Evolutionary conservation across 345 rosid genomes (phyloP), one percentile per base, ranked within the genome.

Genomic region (Gossypium thurberi): DNA sequence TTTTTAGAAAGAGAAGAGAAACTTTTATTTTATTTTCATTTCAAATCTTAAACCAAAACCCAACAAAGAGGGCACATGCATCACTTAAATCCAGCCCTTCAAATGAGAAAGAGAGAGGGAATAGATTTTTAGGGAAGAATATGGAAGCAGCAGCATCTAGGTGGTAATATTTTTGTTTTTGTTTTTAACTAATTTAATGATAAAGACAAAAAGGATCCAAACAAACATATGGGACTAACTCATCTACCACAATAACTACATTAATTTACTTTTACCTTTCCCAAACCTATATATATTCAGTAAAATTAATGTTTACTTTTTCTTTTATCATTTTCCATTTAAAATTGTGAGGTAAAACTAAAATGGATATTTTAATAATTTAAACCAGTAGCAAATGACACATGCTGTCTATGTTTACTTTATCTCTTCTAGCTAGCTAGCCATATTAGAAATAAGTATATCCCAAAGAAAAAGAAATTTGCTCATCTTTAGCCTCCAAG

Each of bases 211-310:
- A 44, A 8, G 53, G 11, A 5, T 65, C 53, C 70, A 65, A 20
- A 65, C 70, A 65, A 65, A 20, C 69, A 65, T 11, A 44, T 65
- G 28, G 67, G 69, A 17, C 52, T 43, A 17, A 65, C 69, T 11
- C 69, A 42, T 64, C 18, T 59, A 28, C 44, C 15, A 40, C 2
- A 52, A 52, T 5, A 17, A 5, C 17, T 47, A 47, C 51, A 47
- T 10, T 11, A 47, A 11, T 47, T 47, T 47, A 47, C 4, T 10
- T 47, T 47, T 47, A 47, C 51, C 15, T 47, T 47, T 47, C 14
- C 6, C 37, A 4, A 33, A 33, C 37, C 3, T 33, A 0, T 33
- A 4, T 4, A 4, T 33, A 4, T 33, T 33, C 40, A 33, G 40
- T 33, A 33, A 33, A 33, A 5, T 33, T 0, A 33, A 5, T 33